Conservation (phyloP, 257 asterid genomes). For the Pogostemon cablin region DNA sequence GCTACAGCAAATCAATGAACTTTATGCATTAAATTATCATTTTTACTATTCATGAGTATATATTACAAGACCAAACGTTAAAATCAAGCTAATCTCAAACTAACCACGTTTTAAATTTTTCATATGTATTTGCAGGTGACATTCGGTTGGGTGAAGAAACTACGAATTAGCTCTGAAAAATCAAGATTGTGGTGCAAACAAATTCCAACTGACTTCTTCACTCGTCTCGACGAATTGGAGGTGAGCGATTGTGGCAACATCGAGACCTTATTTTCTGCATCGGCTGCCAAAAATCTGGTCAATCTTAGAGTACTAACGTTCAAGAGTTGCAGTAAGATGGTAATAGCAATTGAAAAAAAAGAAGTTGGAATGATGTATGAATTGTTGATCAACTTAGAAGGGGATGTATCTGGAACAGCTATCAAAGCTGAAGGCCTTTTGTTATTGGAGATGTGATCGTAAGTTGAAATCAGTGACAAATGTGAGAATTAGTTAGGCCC, state of each 20-base stretch:
- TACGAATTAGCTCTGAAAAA: neutral
- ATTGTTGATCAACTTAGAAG: constrained; percentile 16
- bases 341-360: constrained; percentile 16
- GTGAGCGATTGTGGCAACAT: neutral
- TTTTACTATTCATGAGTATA: too few relatives aligned
- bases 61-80: too few relatives aligned
- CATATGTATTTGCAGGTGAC: neutral
- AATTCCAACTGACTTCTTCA: constrained; percentile 10
- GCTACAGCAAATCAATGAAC: too few relatives aligned
- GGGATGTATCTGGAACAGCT: neutral
- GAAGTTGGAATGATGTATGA: too few relatives aligned
- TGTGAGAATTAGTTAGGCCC: neutral
- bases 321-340: neutral
- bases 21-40: too few relatives aligned
- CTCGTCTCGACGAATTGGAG: neutral
- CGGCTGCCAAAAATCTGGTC: constrained; percentile 12
- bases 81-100: too few relatives aligned
- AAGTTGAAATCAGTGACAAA: neutral
- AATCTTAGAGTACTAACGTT: constrained; percentile 14
- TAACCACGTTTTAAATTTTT: neutral
- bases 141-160: neutral
- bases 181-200: constrained; percentile 23
- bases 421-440: neutral
- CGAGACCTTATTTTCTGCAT: constrained; percentile 19
- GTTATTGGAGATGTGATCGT: neutral